phyloP scores from a whole-genome alignment of 345 rosid species.

The Pistacia integerrima region DNA sequence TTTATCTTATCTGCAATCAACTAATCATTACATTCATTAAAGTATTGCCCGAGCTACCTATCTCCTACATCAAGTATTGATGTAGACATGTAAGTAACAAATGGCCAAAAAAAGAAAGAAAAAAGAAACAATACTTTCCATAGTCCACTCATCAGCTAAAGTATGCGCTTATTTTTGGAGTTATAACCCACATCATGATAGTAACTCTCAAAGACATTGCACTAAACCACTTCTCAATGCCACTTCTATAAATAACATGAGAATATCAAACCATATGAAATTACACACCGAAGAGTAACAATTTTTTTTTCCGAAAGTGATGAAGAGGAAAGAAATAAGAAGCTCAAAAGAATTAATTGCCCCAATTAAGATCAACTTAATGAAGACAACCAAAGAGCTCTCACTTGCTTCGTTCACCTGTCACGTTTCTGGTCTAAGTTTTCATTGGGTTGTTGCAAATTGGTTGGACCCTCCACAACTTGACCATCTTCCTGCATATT shows the following conservation, averaged over 20 bases:
- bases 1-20: neutral
- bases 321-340: constrained; percentile 12
- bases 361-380: constrained; percentile 22
- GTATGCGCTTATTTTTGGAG: neutral
- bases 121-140: neutral
- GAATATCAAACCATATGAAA: neutral
- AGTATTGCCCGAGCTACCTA: neutral
- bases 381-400: constrained; percentile 67
- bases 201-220: constrained; percentile 1
- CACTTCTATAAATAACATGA: constrained; percentile 11
- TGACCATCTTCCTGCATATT: constrained; percentile 62
- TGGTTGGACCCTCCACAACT: constrained; percentile 34
- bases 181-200: neutral
- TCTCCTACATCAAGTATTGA: neutral
- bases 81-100: neutral
- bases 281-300: neutral
- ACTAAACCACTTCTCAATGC: neutral
- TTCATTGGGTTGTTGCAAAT: constrained; percentile 30
- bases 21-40: neutral
- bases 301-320: neutral
- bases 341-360: neutral
- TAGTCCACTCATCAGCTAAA: neutral
- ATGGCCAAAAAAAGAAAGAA: neutral
- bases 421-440: constrained; percentile 55
- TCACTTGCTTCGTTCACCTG: constrained; percentile 96